Base-by-base conservation (phyloP, 805 yeast species). In the Schizosaccharomyces japonicus region DNA sequence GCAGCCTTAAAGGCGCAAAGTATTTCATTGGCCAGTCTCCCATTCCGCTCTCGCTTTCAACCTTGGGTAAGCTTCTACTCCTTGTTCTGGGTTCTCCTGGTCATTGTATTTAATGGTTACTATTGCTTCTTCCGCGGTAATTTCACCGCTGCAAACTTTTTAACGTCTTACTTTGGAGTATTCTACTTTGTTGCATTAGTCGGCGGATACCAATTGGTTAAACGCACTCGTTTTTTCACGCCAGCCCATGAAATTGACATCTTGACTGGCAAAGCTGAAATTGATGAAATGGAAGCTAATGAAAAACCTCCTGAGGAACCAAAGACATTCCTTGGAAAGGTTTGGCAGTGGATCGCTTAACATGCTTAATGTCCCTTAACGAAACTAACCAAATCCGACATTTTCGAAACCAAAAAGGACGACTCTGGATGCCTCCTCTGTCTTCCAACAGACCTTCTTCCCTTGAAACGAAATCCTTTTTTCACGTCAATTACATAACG, bases 1-100 rank as follows among this genome's bases (percentile, higher is more conserved):
- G 71, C 67, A 51, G 85, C 80, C 0, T 60, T 78, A 51, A 61
- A 84, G 44, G 76, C 78, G 0, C 83, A 78, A 56, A 74, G 77
- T 48, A 71, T 76, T 31, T 66, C 72, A 44, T 65, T 84, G 53
- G 69, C 73, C 52, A 80, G 74, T 56, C 66, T 70, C 25, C 87
- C 87, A 1, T 78, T 72, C 57, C 69, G 70, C 54, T 72, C 81
- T 2, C 79, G 80, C 0, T 64, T 75, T 39, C 85, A 78, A 57
- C 87, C 87, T 0, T 78, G 67, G 54, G 60, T 72, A 36, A 81
- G 85, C 0, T 67, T 71, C 46, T 63, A 75, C 53, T 85, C 39
- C 17, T 13, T 45, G n/a, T 29, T 45, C 31, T 4, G 17, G 10
- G 19, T 30, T 31, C 5, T 39, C 4, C 8, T 45, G 10, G 19